Percentiles rank a stretch among this genome's conserved stretches.
These are phyloP conservation scores for Lycium barbarum DNA, from an alignment of 257 asterid genomes.

Conservation along the genomic window DNA sequence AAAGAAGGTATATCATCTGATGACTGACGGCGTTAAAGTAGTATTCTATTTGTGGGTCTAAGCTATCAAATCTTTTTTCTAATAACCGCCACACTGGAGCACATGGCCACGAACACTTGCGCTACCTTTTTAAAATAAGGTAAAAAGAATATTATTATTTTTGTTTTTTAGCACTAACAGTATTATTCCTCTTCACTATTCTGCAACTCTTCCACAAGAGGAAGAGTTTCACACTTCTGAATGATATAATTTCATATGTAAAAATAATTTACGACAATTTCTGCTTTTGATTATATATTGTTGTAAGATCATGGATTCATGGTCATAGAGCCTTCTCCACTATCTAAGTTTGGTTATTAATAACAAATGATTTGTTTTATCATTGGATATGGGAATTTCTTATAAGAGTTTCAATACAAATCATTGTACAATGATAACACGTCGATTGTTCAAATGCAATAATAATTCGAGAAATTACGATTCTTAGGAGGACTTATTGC, in stretches of 20 bases:
- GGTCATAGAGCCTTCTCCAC: not conserved
- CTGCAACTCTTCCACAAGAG: not conserved
- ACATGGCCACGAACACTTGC: slow-evolving; percentile 48
- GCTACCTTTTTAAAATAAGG: not conserved
- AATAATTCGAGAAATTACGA: not conserved
- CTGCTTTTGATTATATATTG: not conserved
- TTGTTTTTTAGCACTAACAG: not conserved
- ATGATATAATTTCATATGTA: not conserved
- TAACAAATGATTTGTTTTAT: not conserved
- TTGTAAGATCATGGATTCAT: not conserved
- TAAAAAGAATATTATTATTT: not conserved
- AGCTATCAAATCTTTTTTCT: slow-evolving; percentile 24
- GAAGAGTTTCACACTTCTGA: not conserved
- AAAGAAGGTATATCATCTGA: too few relatives aligned
- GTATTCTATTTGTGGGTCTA: slow-evolving; percentile 21
- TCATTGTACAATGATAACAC: not conserved
- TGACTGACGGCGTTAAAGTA: not conserved
- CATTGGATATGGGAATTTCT: not conserved
- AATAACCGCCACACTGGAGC: slow-evolving; percentile 47
- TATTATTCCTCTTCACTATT: slow-evolving; percentile 15
- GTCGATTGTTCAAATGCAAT: not conserved
- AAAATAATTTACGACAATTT: not conserved
- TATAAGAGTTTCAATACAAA: not conserved
- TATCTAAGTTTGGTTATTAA: not conserved
- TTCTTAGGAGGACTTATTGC: not conserved